Evolutionary conservation across 257 asterid genomes (phyloP), one percentile per base, ranked within the genome.

Genomic region (Avicennia marina): DNA sequence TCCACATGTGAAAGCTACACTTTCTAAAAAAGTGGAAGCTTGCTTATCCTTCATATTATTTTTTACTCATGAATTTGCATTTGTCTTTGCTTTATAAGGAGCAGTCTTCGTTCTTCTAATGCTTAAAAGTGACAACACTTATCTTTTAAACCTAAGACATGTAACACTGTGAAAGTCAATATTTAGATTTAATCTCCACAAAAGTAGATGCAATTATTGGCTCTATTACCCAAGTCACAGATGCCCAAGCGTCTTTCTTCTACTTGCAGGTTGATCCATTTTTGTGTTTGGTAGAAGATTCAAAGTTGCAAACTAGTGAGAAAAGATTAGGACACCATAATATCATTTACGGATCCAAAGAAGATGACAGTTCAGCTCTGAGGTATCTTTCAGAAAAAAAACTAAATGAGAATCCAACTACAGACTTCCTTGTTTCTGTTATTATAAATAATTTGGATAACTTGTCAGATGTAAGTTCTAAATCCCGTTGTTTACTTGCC

Each of bases 261-360:
- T 52, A 60, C 56, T 46, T 53, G 46, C 84, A 91, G 98, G 84
- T 83, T 60, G 99, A 89, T 75, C 99, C 99, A 13, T 93, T 78
- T 77, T 67, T 93, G 72, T 65, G 75, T 53, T 75, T 93, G 78
- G 91, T 81, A 15, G 90, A 81, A 27, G 99, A 93, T 66, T 76
- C 78, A 54, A 89, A 93, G 78, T 73, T 93, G 78, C 85, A 89
- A 68, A 76, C 82, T 21, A 63, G 75, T 46, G 81, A 76, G 17
- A 53, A 63, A 26, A 84, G 77, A 66, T 63, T 72, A 44, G 80
- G 65, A 42, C 58, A 53, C 13, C 66, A 73, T 36, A 69, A 58
- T 45, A 34, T 65, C 31, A 32, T 46, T 20, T 88, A 89, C 53
- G 99, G 97, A 52, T 93, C 94, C 8, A 69, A 80, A 43, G 97